These are phyloP conservation scores for Mucor sp. DNA, from an alignment of 371 early-diverging fungal species.

Conservation along the genomic window DNA sequence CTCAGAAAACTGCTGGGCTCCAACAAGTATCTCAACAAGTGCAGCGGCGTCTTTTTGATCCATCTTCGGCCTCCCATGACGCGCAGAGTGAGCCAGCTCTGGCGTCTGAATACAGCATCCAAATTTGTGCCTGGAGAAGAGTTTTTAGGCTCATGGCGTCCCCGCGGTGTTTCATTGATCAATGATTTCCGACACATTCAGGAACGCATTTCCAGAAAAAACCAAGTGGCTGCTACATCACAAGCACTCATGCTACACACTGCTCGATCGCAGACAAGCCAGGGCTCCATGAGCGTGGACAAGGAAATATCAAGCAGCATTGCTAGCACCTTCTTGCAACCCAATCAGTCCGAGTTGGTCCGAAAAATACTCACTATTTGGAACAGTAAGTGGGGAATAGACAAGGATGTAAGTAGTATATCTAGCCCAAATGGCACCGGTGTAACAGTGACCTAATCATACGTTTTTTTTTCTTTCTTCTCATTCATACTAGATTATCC, in stretches of 20 bases:
- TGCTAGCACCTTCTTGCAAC: neutral
- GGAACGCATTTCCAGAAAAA: conserved; percentile 40
- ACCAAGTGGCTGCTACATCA: conserved; percentile 35
- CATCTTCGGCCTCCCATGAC: conserved; percentile 63
- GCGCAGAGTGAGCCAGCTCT: conserved; percentile 61
- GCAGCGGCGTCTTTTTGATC: conserved; percentile 58
- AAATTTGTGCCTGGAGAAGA: conserved; percentile 86
- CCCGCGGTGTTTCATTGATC: conserved; percentile 73
- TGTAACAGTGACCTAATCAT: conserved; percentile 2
- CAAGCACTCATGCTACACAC: conserved; percentile 32
- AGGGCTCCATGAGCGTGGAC: conserved; percentile 15
- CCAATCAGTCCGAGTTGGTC: conserved; percentile 33
- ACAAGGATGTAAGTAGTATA: conserved; percentile 50
- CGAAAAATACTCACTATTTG: conserved; percentile 51
- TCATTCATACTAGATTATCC: conserved; percentile 36
- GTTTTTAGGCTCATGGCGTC: conserved; percentile 71
- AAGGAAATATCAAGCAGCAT: neutral
- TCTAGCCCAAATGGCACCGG: neutral
- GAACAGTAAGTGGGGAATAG: conserved; percentile 45
- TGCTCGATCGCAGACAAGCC: conserved; percentile 29
- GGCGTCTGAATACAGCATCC: conserved; percentile 73
- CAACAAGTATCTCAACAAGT: conserved; percentile 42
- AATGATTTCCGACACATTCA: conserved; percentile 55
- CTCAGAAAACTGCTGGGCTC: conserved; percentile 42
- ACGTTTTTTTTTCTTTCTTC: conserved; percentile 9